phyloP scores from a whole-genome alignment of 495 filamentous ascomycete genomes.

The Arthonia radiata region DNA sequence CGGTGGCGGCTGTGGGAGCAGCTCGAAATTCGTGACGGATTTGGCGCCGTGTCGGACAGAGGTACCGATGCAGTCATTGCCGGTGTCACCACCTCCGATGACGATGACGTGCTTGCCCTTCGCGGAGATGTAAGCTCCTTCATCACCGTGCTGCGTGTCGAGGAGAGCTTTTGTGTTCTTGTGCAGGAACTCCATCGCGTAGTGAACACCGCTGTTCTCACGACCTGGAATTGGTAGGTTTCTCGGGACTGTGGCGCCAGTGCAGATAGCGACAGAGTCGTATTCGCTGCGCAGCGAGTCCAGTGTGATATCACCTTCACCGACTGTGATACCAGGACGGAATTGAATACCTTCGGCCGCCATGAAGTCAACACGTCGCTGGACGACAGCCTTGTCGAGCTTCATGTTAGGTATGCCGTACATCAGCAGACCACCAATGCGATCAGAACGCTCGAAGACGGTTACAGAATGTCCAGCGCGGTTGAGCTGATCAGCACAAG shows the following conservation, averaged over 20 bases:
- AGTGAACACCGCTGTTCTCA: conserved; percentile 84
- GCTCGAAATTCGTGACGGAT: conserved; percentile 91
- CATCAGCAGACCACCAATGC: conserved; percentile 87
- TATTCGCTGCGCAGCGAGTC: conserved; percentile 49
- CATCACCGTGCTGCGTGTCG: conserved; percentile 70
- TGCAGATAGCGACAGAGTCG: conserved; percentile 82
- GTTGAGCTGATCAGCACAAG: conserved; percentile 88
- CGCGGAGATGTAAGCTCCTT: conserved; percentile 81
- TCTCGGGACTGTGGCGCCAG: conserved; percentile 90
- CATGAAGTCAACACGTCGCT: conserved; percentile 93
- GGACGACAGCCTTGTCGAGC: conserved; percentile 93
- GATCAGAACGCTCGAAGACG: conserved; percentile 89
- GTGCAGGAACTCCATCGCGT: conserved; percentile 96
- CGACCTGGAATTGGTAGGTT: conserved; percentile 85
- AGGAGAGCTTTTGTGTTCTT: conserved; percentile 96
- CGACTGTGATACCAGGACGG: conserved; percentile 50
- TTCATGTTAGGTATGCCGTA: conserved; percentile 99
- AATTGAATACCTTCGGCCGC: conserved; percentile 73
- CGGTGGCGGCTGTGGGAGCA: conserved; percentile 80
- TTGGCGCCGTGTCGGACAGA: conserved; percentile 94
- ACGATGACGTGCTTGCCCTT: conserved; percentile 95
- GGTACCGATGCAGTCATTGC: conserved; percentile 98
- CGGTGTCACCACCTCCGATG: conserved; percentile 95
- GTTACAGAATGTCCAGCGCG: conserved; percentile 75
- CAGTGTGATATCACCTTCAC: conserved; percentile 51